These are phyloP conservation scores for Bombardia bombarda DNA, from an alignment of 495 filamentous ascomycete species.

Conservation along the genomic window DNA sequence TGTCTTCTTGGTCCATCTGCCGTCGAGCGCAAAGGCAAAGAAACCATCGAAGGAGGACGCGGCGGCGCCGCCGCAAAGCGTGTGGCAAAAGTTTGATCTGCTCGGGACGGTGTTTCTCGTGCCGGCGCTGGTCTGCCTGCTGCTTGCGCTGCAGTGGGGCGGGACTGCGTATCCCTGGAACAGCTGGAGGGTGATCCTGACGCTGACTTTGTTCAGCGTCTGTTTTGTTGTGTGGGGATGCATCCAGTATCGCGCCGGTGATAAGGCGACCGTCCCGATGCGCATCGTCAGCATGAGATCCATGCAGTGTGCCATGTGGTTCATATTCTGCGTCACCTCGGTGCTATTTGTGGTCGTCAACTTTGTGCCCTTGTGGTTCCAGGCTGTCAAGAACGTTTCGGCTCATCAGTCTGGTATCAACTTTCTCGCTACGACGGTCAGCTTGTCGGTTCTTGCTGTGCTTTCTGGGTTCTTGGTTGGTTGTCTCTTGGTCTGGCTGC, in stretches of 20 bases:
- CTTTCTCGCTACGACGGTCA: conserved; percentile 35
- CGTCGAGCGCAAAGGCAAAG: not conserved
- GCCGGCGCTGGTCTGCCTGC: conserved; percentile 55
- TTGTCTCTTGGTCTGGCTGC: conserved; percentile 4
- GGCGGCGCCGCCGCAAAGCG: too few species aligned
- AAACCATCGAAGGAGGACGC: not conserved
- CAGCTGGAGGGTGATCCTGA: conserved; percentile 51
- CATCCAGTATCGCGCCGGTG: conserved; percentile 51
- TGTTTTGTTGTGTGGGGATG: conserved; percentile 48
- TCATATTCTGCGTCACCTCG: conserved; percentile 41
- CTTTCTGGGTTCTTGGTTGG: conserved; percentile 39
- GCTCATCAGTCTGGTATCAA: conserved; percentile 44
- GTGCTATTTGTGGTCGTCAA: conserved; percentile 52
- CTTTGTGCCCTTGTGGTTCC: conserved; percentile 61
- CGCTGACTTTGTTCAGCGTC: conserved; percentile 55
- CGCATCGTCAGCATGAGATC: conserved; percentile 58
- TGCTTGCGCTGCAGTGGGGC: conserved; percentile 76
- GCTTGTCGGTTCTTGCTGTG: conserved; percentile 36
- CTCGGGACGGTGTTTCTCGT: conserved; percentile 56
- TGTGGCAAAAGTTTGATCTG: conserved; percentile 52
- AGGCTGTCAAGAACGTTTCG: conserved; percentile 44
- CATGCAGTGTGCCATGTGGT: conserved; percentile 45
- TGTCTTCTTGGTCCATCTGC: conserved; percentile 36
- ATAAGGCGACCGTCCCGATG: conserved; percentile 60
- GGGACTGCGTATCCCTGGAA: conserved; percentile 57